Base-by-base conservation (phyloP, 768 basidiomycete genomes). In the Naganishia kalamii region DNA sequence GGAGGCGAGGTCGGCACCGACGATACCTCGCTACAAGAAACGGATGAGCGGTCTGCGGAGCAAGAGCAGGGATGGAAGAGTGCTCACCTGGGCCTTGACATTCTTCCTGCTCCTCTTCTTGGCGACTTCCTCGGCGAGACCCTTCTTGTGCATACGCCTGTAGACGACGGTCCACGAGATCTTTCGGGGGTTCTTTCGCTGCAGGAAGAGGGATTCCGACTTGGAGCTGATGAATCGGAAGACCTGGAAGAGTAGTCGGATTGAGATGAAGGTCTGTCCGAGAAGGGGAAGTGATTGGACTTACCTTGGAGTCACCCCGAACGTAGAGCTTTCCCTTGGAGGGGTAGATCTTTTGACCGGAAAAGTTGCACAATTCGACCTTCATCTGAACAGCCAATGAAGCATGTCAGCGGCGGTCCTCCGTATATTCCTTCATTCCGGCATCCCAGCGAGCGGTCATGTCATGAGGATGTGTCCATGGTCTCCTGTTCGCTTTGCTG, bases 101-200 rank as follows among this genome's bases (percentile, higher is more conserved):
- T 90, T 92, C 81, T 88, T 87, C 81, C 93, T 89, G 57, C 89
- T 89, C 70, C 94, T 88, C 84, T 96, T 97, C 91, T 98, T 99
- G 75, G 92, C 92, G 60, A 93, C 89, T 81, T 98, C 94, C 82
- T 98, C 94, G 57, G 92, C 92, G 80, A 98, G 86, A 80, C 96
- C 96, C 87, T 99, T 99, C 87, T 94, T 96, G 86, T 98, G 96
- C 88, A 96, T 90, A 74, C 92, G 66, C 63, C 76, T 68, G 77
- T 76, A 78, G 23, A 76, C 77, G 65, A 75, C 74, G 60, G 94
- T 98, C 94, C 94, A 98, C 69, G 94, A 88, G 82, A 98, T 92
- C 86, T 98, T 98, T 79, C 96, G 90, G 60, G 96, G 96, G 84
- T 99, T 98, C 84, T 99, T 99, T 83, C 94, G 90, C 81, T 99